Conservation (phyloP, 2,329 filamentous ascomycete species). For the Onygena corvina region DNA sequence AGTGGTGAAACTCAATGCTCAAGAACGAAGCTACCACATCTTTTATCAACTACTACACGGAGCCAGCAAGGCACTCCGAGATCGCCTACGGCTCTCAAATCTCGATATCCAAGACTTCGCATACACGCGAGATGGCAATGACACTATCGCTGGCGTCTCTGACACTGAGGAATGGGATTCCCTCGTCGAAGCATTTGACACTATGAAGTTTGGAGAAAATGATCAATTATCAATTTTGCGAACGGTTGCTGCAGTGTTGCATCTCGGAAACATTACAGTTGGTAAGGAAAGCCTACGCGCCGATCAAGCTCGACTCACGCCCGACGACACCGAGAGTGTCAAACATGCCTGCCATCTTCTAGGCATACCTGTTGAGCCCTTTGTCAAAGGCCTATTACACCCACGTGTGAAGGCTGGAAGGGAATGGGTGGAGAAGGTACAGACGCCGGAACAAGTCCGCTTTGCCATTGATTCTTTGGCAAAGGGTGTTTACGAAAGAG, state of each 20-base stretch:
- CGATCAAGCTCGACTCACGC: constrained; percentile 74
- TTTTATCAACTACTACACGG: constrained; percentile 93
- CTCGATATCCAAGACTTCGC: constrained; percentile 75
- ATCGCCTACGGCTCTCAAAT: constrained; percentile 62
- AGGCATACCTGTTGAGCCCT: constrained; percentile 72
- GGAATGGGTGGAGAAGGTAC: constrained; percentile 97
- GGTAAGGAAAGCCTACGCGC: constrained; percentile 80
- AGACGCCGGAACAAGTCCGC: constrained; percentile 91
- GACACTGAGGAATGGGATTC: constrained; percentile 82
- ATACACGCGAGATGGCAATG: constrained; percentile 84
- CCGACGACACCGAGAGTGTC: constrained; percentile 62
- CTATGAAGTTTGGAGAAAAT: constrained; percentile 84
- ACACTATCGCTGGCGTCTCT: constrained; percentile 79
- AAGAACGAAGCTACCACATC: constrained; percentile 91
- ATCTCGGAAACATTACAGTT: constrained; percentile 83
- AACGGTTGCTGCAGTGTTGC: constrained; percentile 81
- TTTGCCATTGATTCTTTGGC: constrained; percentile 80
- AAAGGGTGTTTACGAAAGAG: constrained; percentile 95
- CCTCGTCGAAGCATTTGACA: constrained; percentile 78
- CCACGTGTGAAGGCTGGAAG: constrained; percentile 89
- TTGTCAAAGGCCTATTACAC: constrained; percentile 78
- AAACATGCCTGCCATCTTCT: constrained; percentile 71
- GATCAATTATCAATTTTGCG: constrained; percentile 74
- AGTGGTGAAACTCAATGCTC: constrained; percentile 74
- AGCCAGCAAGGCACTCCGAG: constrained; percentile 59